Evolutionary conservation across 2,329 filamentous ascomycete genomes (phyloP).

Genomic region (Botryotinia globosa): DNA sequence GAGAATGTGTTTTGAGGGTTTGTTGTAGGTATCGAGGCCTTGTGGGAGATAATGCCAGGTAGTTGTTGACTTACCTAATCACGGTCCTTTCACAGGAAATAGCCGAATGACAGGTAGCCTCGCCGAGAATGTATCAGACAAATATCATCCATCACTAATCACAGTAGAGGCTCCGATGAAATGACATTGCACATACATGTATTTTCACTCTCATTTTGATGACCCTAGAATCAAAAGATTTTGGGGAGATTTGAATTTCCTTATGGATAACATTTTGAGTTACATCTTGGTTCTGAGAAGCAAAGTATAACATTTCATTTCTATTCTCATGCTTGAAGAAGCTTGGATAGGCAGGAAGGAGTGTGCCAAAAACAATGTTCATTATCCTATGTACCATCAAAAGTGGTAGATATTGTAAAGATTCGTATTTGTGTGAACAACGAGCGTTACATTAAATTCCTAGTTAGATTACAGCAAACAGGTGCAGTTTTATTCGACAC

Average conservation of each 20-base stretch:
- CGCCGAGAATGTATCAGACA: neutral
- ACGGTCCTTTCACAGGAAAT: conserved; percentile 8
- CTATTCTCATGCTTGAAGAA: neutral
- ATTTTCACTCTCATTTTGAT: neutral
- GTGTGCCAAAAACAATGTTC: neutral
- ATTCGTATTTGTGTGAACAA: neutral
- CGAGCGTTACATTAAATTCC: neutral
- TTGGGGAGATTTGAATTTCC: neutral
- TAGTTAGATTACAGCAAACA: neutral
- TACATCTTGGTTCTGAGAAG: neutral
- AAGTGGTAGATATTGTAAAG: neutral
- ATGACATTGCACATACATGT: neutral
- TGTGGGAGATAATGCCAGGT: conserved; percentile 21
- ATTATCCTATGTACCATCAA: neutral
- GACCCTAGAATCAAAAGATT: neutral
- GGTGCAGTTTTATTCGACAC: neutral
- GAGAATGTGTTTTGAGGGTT: conserved; percentile 6
- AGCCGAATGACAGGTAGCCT: conserved; percentile 20
- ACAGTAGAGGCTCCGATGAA: neutral
- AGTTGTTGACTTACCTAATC: conserved; percentile 21
- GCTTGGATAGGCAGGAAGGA: neutral
- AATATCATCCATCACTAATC: neutral
- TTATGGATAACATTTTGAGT: neutral
- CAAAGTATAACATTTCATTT: neutral
- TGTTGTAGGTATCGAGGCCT: neutral